Conservation (phyloP, 208 protist genomes). For the Jaenimonas drosophilae region DNA sequence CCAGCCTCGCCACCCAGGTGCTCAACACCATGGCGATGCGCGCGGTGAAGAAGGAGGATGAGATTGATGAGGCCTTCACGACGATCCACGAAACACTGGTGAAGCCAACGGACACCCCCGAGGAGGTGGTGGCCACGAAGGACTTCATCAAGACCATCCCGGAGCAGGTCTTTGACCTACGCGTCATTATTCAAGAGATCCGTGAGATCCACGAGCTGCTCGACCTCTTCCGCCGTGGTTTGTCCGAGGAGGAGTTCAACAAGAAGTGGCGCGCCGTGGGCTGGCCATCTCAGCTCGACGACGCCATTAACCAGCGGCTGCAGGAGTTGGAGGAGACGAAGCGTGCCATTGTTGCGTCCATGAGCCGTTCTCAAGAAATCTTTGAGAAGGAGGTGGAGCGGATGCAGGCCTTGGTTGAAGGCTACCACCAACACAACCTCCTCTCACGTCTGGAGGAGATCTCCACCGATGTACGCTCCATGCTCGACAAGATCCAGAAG, state of each 20-base stretch:
- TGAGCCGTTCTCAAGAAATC: slow-evolving; percentile 76
- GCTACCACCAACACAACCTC: slow-evolving; percentile 88
- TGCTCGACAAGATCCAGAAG: slow-evolving; percentile 83
- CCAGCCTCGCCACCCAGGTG: slow-evolving; percentile 33
- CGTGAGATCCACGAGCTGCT: slow-evolving; percentile 82
- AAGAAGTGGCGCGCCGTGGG: slow-evolving; percentile 87
- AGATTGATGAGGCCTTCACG: slow-evolving; percentile 57
- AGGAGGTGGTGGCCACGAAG: slow-evolving; percentile 83
- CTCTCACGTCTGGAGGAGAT: slow-evolving; percentile 80
- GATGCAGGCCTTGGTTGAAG: slow-evolving; percentile 59
- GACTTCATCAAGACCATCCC: slow-evolving; percentile 88
- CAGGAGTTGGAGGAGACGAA: slow-evolving; percentile 91
- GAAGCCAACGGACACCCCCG: slow-evolving; percentile 68
- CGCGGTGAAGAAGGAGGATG: slow-evolving; percentile 55
- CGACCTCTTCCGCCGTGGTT: slow-evolving; percentile 82
- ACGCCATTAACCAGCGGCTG: slow-evolving; percentile 83
- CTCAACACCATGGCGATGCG: slow-evolving; percentile 71
- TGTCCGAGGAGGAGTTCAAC: slow-evolving; percentile 91
- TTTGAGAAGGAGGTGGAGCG: slow-evolving; percentile 73
- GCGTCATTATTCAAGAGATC: slow-evolving; percentile 59
- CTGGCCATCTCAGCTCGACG: slow-evolving; percentile 86
- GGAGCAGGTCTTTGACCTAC: slow-evolving; percentile 79
- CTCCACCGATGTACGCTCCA: slow-evolving; percentile 72
- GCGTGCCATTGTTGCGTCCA: slow-evolving; percentile 68
- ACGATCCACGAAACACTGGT: slow-evolving; percentile 51